phyloP scores from a whole-genome alignment of 2,329 filamentous ascomycete genomes.

The Sarocladiaceae sp. region DNA sequence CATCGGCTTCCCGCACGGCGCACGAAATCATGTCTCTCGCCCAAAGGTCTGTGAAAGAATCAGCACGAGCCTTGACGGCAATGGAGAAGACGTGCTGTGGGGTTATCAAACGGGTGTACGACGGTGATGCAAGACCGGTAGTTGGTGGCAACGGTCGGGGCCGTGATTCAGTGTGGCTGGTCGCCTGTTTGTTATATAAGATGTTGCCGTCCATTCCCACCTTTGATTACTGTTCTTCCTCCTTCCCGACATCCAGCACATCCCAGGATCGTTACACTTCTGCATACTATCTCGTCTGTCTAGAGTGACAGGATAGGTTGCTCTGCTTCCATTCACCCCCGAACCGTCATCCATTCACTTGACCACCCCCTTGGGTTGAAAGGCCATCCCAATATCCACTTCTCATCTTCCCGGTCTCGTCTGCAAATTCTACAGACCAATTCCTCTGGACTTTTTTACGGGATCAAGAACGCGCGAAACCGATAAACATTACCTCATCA shows the following conservation, averaged over 20 bases:
- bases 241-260: background rate
- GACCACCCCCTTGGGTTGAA: too few species aligned
- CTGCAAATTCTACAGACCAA: too few species aligned
- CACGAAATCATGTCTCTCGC: background rate
- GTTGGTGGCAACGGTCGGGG: background rate
- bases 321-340: too few species aligned
- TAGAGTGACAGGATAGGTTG: too few species aligned
- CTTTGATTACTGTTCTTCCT: background rate
- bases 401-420: too few species aligned
- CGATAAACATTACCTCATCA: too few species aligned
- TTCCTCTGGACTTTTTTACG: too few species aligned
- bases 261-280: too few species aligned
- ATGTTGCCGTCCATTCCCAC: background rate
- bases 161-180: background rate
- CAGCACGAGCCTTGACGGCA: background rate
- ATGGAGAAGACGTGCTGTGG: background rate
- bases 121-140: conserved; percentile 2
- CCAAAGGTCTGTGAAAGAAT: background rate
- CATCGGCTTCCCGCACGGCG: background rate
- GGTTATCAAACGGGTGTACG: background rate
- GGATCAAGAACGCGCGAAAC: too few species aligned
- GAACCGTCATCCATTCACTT: too few species aligned
- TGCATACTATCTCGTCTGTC: too few species aligned
- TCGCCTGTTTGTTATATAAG: background rate
- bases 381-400: too few species aligned